Evolutionary conservation across 805 yeast genomes (phyloP).

Genomic region (Kurtzmaniella fragi): DNA sequence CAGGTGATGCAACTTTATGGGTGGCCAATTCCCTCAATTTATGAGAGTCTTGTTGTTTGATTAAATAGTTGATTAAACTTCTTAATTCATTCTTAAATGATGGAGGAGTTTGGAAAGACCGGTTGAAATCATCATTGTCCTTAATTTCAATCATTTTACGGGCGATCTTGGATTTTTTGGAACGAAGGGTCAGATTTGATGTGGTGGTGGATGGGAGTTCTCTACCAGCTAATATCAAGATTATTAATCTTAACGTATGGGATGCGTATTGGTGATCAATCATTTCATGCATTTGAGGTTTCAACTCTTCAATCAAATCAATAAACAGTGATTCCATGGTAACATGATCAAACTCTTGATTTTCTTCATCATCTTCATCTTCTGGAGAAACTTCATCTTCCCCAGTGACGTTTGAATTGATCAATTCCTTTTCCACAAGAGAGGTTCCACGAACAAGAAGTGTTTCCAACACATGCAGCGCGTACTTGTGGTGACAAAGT

Average conservation of each 20-base stretch:
- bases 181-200: constrained; percentile 68
- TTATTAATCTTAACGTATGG: constrained; percentile 71
- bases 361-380: constrained; percentile 27
- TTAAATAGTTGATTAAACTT: constrained; percentile 40
- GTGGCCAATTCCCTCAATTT: constrained; percentile 68
- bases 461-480: constrained; percentile 92
- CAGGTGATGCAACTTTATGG: constrained; percentile 83
- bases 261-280: constrained; percentile 78
- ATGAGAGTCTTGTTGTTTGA: neutral
- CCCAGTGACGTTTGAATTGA: constrained; percentile 35
- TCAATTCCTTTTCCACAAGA: constrained; percentile 66
- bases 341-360: constrained; percentile 34
- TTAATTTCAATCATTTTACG: constrained; percentile 88
- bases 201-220: constrained; percentile 68
- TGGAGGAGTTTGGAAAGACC: constrained; percentile 63
- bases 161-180: constrained; percentile 81
- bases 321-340: constrained; percentile 65
- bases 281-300: constrained; percentile 56
- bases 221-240: constrained; percentile 72
- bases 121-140: constrained; percentile 67
- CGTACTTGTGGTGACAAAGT: constrained; percentile 79
- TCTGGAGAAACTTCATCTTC: constrained; percentile 19
- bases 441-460: constrained; percentile 71
- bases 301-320: constrained; percentile 61
- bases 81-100: constrained; percentile 60